Evolutionary conservation across 208 protist species (phyloP).

Genomic region (Trichomonas vaginalis): DNA sequence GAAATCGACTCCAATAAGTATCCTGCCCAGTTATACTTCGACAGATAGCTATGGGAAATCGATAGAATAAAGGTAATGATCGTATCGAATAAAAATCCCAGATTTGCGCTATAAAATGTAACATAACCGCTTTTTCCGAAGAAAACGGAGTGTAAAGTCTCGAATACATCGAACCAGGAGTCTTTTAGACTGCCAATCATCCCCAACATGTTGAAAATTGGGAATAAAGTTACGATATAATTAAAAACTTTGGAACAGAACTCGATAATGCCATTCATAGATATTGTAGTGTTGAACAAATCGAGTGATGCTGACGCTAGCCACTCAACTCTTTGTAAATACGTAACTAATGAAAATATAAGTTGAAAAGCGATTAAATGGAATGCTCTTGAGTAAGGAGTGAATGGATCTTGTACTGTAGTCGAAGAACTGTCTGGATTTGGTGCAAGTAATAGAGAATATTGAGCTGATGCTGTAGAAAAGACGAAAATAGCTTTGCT

Average conservation of each 20-base stretch:
- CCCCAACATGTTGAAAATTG: background rate
- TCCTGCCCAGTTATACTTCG: no score
- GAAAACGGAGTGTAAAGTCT: background rate
- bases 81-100: background rate
- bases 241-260: background rate
- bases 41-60: background rate
- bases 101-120: background rate
- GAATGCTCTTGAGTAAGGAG: background rate
- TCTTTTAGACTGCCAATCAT: background rate
- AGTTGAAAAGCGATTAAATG: background rate
- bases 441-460: background rate
- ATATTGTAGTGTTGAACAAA: background rate
- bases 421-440: background rate
- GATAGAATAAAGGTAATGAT: background rate
- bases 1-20: background rate
- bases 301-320: background rate
- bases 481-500: background rate
- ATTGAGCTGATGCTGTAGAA: background rate
- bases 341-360: background rate
- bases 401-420: background rate
- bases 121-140: background rate
- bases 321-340: background rate
- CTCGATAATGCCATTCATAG: background rate
- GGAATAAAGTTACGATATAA: background rate
- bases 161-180: background rate